phyloP scores from a whole-genome alignment of 169 alveolate genomes.

The Plasmodium berghei region DNA sequence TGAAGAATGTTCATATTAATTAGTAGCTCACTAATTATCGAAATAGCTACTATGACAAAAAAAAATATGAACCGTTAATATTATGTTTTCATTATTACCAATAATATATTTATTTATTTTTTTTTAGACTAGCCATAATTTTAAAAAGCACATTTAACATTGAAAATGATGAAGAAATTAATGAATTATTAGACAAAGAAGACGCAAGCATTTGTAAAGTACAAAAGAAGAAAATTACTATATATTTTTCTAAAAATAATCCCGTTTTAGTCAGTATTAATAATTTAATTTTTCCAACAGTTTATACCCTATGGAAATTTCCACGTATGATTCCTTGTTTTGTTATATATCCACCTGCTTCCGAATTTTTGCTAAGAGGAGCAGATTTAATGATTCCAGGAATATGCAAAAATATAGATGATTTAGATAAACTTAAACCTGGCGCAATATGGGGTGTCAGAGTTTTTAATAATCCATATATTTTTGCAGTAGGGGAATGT shows the following conservation, averaged over 20 bases:
- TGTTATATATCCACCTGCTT: conserved; percentile 77
- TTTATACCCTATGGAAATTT: conserved; percentile 78
- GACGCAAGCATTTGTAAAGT: conserved; percentile 50
- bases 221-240: conserved; percentile 41
- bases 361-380: conserved; percentile 77
- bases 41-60: not conserved
- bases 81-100: not conserved
- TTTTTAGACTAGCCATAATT: conserved; percentile 23
- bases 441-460: conserved; percentile 77
- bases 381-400: conserved; percentile 84
- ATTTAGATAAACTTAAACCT: conserved; percentile 39
- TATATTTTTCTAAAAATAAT: conserved; percentile 54
- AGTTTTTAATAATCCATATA: conserved; percentile 74
- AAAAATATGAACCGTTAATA: not conserved
- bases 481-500: conserved; percentile 47
- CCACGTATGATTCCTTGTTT: conserved; percentile 75
- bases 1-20: too few species aligned
- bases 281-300: conserved; percentile 49
- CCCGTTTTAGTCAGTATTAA: conserved; percentile 38
- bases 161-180: conserved; percentile 47
- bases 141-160: conserved; percentile 41
- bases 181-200: conserved; percentile 58
- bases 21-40: too few species aligned
- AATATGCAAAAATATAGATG: conserved; percentile 73
- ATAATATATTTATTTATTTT: conserved; percentile 7